Evolutionary conservation across 306 rosid genomes (phyloP), one percentile per base, ranked within the genome.

Genomic region (Dicorynia guianensis): DNA sequence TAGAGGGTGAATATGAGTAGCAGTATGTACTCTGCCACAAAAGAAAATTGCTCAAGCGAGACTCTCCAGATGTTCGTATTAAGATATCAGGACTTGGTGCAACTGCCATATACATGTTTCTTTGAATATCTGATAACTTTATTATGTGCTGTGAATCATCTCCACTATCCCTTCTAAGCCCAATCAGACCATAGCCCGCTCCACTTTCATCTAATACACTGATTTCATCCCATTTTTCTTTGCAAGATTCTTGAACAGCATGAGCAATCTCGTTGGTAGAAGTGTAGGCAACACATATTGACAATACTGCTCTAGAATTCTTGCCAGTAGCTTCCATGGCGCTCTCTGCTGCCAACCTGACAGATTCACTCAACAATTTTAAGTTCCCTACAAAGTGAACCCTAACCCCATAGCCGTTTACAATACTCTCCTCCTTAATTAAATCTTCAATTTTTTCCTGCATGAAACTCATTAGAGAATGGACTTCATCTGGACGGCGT

Each of bases 31-130:
- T 82, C 78, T 86, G 89, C 89, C 85, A 82, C 56, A 86, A 67
- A 60, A 82, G 89, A 71, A 82, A 86, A 77, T 86, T 86, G 79
- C 89, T 86, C 65, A 80, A 42, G 13, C 85, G 79, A 7, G 76
- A 62, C 85, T 80, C 90, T 14, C 86, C 90, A 18, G 86, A 86
- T 17, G 87, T 77, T n/a, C 84, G 82, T 14, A 78, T 78, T 33
- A 83, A 30, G 14, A 83, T 75, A 68, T 77, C 84, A 72, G 82
- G 87, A 47, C 74, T 78, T 4, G 85, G 86, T 40, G 80, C 82
- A 53, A 61, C 55, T 18, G 69, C 54, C 56, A 73, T 68, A 44
- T 78, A 75, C 90, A 25, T 60, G 74, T 83, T 79, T 69, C 66
- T 80, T 64, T 80, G 1, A 25, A 25, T 25, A 25, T 25, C 30